Percentiles rank a stretch among this genome's conserved stretches.
phyloP scores from a whole-genome alignment of 768 basidiomycete genomes.

The Trametes coccinea region DNA sequence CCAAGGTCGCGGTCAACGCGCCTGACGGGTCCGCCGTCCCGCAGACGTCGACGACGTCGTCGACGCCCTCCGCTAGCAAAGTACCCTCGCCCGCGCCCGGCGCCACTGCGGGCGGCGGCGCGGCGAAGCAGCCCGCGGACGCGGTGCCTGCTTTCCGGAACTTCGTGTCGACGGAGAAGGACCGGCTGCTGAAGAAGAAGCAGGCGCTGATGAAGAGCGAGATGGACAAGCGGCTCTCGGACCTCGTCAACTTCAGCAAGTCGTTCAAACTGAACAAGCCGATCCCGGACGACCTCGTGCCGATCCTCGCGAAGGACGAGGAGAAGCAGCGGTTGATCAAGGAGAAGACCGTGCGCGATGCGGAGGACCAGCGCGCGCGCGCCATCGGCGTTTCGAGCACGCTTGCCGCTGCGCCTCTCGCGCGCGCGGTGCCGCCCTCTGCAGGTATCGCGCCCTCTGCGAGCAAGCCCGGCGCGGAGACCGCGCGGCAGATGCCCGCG shows the following conservation, averaged over 20 bases:
- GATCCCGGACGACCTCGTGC: slow-evolving; percentile 91
- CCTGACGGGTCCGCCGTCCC: slow-evolving; percentile 66
- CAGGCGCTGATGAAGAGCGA: slow-evolving; percentile 88
- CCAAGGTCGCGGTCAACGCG: slow-evolving; percentile 75
- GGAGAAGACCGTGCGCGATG: slow-evolving; percentile 74
- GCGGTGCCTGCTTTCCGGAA: slow-evolving; percentile 85
- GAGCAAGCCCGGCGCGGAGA: slow-evolving; percentile 21
- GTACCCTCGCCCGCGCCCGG: slow-evolving; percentile 38
- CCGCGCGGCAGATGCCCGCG: slow-evolving; percentile 9
- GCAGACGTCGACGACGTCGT: slow-evolving; percentile 56
- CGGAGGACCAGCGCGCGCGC: slow-evolving; percentile 64
- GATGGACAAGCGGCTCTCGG: slow-evolving; percentile 92
- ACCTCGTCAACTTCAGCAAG: slow-evolving; percentile 89
- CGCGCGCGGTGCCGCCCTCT: slow-evolving; percentile 29
- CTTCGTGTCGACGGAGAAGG: slow-evolving; percentile 91
- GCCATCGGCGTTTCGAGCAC: slow-evolving; percentile 49
- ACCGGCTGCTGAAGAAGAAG: slow-evolving; percentile 87
- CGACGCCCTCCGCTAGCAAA: slow-evolving; percentile 57
- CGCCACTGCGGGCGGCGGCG: slow-evolving; percentile 4
- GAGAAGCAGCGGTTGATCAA: slow-evolving; percentile 83
- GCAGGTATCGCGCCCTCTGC: slow-evolving; percentile 26
- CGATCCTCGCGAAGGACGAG: slow-evolving; percentile 92
- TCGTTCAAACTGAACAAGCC: slow-evolving; percentile 97
- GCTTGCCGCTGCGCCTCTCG: slow-evolving; percentile 44
- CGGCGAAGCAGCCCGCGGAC: slow-evolving; percentile 47